phyloP scores from a whole-genome alignment of 768 basidiomycete genomes.

The Fomitopsis serialis region DNA sequence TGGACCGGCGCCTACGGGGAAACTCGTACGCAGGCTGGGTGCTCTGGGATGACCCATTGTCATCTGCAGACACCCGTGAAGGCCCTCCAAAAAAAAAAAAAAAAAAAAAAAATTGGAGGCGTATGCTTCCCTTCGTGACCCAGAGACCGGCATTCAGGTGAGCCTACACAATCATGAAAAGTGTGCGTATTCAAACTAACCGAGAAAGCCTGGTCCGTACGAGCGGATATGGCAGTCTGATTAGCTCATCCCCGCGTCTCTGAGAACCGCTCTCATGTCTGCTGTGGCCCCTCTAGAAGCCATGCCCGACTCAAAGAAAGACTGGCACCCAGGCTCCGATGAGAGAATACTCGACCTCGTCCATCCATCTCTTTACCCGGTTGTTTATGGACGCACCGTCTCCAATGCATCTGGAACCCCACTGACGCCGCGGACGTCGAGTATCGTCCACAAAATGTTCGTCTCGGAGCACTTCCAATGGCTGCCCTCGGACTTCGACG shows the following conservation, averaged over 20 bases:
- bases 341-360: slow-evolving; percentile 38
- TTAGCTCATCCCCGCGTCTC: background rate
- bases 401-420: background rate
- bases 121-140: slow-evolving; percentile 7
- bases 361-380: too few relatives aligned
- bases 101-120: too few relatives aligned
- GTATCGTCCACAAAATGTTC: too few relatives aligned
- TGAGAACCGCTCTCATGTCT: background rate
- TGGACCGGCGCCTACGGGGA: too few relatives aligned
- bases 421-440: too few relatives aligned
- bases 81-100: too few relatives aligned
- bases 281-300: slow-evolving; percentile 25
- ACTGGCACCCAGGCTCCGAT: slow-evolving; percentile 44
- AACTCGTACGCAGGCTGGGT: too few relatives aligned
- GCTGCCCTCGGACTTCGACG: slow-evolving; percentile 24
- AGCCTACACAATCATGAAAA: background rate
- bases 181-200: background rate
- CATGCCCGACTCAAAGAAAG: slow-evolving; percentile 29
- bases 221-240: slow-evolving; percentile 1
- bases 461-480: slow-evolving; percentile 17
- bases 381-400: slow-evolving; percentile 29
- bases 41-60: too few relatives aligned
- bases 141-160: slow-evolving; percentile 8
- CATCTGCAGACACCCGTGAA: too few relatives aligned
- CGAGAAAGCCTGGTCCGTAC: background rate